These are phyloP conservation scores for Bruguiera parviflora DNA, from an alignment of 345 rosid genomes.

Conservation along the genomic window DNA sequence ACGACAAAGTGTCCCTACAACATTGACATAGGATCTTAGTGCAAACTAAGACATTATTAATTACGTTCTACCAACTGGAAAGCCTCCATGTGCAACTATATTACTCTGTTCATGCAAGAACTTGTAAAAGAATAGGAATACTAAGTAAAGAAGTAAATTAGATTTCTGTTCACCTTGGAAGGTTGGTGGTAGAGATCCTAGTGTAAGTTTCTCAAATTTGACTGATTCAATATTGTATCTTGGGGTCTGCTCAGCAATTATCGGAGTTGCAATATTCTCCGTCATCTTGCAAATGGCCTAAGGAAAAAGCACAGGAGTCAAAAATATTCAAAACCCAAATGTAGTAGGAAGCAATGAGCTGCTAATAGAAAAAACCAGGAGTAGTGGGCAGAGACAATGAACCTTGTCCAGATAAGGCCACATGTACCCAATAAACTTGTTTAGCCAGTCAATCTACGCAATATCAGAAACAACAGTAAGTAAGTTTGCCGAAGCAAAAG, in stretches of 20 bases:
- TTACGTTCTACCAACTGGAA: not conserved
- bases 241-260: constrained; percentile 89
- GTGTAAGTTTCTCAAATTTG: constrained; percentile 75
- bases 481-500: not conserved
- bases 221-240: constrained; percentile 89
- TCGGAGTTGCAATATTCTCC: constrained; percentile 63
- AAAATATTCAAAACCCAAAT: constrained; percentile 6
- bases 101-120: too few relatives aligned
- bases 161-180: constrained; percentile 58
- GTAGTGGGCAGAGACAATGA: constrained; percentile 12
- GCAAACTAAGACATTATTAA: not conserved
- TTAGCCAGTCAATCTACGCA: constrained; percentile 84
- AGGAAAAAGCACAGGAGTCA: constrained; percentile 1
- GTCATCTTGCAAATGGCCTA: constrained; percentile 90
- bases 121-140: too few relatives aligned
- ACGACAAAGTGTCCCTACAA: not conserved
- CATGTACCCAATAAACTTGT: constrained; percentile 66
- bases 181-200: constrained; percentile 88
- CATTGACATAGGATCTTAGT: not conserved
- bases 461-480: not conserved
- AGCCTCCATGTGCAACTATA: too few relatives aligned
- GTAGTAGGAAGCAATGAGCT: constrained; percentile 10
- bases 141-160: not conserved
- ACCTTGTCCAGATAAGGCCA: constrained; percentile 99
- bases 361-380: not conserved